Evolutionary conservation across 1,284 basidiomycete genomes (phyloP), one percentile per base, ranked within the genome.

Genomic region (Leucoagaricus sp.): DNA sequence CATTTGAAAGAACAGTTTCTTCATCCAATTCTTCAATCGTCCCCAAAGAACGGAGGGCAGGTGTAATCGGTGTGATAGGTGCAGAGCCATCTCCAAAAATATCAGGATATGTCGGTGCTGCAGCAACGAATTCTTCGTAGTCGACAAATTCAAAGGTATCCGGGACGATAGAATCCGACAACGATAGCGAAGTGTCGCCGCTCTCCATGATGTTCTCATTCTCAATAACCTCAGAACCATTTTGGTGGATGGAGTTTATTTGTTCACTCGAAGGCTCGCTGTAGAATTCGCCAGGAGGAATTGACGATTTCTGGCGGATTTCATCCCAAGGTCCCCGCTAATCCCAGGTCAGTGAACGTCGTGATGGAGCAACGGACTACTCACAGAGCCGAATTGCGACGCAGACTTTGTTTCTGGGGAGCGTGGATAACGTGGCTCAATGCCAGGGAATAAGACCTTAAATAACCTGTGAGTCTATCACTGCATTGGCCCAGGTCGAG

Each of bases 1-100:
- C 67, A 50, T 51, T 56, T 49, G 51, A n/a, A 2, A 29, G 38
- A 49, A 34, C 19, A 29, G 25, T 41, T 12, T 53, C 42, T 28
- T 50, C 57, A 15, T 53, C 49, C 15, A 49, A 17, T 41, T 59
- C 55, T 15, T 29, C 51, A 25, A 31, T 60, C 55, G 6, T 55
- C 26, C 29, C 61, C 54, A 40, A 56, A 55, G 40, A 44, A 26
- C 21, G 54, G 26, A 42, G 36, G 3, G 13, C 42, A 19, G 42
- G 12, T 5, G 21, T 7, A 4, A 28, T 4, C 4, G 54, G 7
- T 8, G n/a, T 19, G 6, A 40, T 15, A 5, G n/a, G n/a, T n/a
- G n/a, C n/a, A 33, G 7, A 31, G 13, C 9, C 3, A 25, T 31
- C 26, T 34, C 7, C 9, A 9, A 2, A 15, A 17, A 8, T 13